Base-by-base conservation (phyloP, 2,329 filamentous ascomycete genomes). In the Metarhizium brunneum region DNA sequence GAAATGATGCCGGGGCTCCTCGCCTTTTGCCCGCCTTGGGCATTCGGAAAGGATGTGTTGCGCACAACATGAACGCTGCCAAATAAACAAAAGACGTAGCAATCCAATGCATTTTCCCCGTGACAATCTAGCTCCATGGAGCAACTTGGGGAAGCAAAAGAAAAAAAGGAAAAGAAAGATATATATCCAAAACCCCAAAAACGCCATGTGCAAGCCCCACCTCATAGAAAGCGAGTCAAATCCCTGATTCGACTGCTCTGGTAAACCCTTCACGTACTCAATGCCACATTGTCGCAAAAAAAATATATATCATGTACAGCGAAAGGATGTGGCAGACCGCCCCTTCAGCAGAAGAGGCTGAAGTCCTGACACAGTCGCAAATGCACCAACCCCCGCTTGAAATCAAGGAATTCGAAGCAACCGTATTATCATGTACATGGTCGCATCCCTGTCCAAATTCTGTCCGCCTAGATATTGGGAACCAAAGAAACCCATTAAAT, bases 371-470 rank as follows among this genome's bases (percentile, higher is more conserved):
- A 11, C 16, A 20, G 7, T n/a, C 25, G 14, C 18, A 30, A 14
- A 62, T 59, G 60, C 58, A 59, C 58, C 59, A 65, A 62, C 63
- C 61, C 65, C 62, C 60, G 13, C 18, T 48, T 6, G 18, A 48
- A 48, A 48, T 14, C 45, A 30, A 48, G 45, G 25, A 48, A 5
- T 13, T 16, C 25, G 18, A 48, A 48, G 7, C 18, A 30, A 8
- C 45, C 45, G 30, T 13, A 30, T 48, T 30, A 66, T 64, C 61
- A 61, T 66, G 63, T 64, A 64, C 64, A 66, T 56, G 60, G 59
- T 60, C 60, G 56, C 60, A 59, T 54, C 52, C 30, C 52, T 47
- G 52, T 50, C 47, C 47, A 40, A 56, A 52, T 50, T 58, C 58
- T 58, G 42, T 49, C 30, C 55, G 20, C 55, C 55, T 60, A 7